Evolutionary conservation across 495 filamentous ascomycete species (phyloP).

Genomic region (Chaetomidium leptoderma): DNA sequence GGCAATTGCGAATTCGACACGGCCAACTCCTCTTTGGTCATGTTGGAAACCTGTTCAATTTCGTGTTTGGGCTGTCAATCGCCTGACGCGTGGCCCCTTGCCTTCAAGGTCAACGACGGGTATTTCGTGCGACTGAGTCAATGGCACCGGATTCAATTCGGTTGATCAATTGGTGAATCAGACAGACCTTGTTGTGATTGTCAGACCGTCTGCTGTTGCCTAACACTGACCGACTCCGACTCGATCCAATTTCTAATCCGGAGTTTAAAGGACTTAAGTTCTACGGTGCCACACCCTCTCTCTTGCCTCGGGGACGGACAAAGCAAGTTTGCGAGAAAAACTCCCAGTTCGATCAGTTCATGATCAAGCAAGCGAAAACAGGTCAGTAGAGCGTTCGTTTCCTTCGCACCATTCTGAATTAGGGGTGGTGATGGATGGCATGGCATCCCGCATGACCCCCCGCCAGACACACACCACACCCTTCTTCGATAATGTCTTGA

Average conservation of each 20-base stretch:
- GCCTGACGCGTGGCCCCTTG: not conserved
- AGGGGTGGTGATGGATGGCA: not conserved
- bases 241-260: not conserved
- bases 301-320: not conserved
- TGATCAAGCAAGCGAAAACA: too few relatives aligned
- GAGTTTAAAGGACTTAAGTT: constrained; percentile 5
- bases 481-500: not conserved
- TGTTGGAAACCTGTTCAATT: too few relatives aligned
- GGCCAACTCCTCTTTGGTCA: too few relatives aligned
- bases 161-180: not conserved
- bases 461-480: not conserved
- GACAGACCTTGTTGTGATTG: not conserved
- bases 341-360: too few relatives aligned
- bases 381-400: too few relatives aligned
- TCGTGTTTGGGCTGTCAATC: not conserved
- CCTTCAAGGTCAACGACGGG: not conserved
- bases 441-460: not conserved
- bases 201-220: not conserved
- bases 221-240: not conserved
- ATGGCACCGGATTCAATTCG: not conserved
- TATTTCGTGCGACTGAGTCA: not conserved
- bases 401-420: not conserved
- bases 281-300: not conserved
- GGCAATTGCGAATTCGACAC: too few relatives aligned
- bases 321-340: not conserved